phyloP scores from a whole-genome alignment of 2,329 filamentous ascomycete species.

The Colletotrichum tanaceti region DNA sequence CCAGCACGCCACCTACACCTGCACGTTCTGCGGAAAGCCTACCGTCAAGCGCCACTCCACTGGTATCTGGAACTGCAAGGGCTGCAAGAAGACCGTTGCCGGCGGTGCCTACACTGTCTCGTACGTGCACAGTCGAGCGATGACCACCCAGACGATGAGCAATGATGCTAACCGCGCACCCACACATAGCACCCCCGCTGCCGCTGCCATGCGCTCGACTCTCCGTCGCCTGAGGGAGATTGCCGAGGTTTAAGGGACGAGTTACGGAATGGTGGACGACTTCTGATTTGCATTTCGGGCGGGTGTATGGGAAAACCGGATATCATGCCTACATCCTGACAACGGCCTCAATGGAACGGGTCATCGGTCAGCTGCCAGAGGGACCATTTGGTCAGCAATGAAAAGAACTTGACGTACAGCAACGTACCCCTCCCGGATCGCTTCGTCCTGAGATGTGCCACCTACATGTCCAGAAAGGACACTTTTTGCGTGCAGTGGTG shows the following conservation, averaged over 20 bases:
- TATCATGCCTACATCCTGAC: constrained; percentile 57
- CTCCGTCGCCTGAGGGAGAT: constrained; percentile 98
- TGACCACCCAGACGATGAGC: background rate
- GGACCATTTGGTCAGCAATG: constrained; percentile 59
- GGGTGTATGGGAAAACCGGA: constrained; percentile 59
- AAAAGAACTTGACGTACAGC: constrained; percentile 48
- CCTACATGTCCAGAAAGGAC: constrained; percentile 13
- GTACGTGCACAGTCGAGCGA: constrained; percentile 70
- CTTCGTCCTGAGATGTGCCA: constrained; percentile 25
- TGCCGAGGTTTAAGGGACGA: constrained; percentile 82
- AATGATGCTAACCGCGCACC: constrained; percentile 45
- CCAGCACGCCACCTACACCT: constrained; percentile 96
- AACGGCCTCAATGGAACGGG: constrained; percentile 51
- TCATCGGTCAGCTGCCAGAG: constrained; percentile 51
- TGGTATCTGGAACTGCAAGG: constrained; percentile 97
- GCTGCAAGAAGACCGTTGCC: constrained; percentile 90
- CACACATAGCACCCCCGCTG: constrained; percentile 81
- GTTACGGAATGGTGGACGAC: constrained; percentile 46
- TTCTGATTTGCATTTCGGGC: constrained; percentile 60
- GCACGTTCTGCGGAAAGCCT: constrained; percentile 99
- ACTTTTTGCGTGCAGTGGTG: constrained; percentile 20
- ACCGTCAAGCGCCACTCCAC: constrained; percentile 90
- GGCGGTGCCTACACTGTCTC: constrained; percentile 95
- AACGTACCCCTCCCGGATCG: constrained; percentile 37
- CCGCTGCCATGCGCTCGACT: constrained; percentile 93